phyloP scores from a whole-genome alignment of 352 stramenopile genomes.

The Phytophthora nicotianae region DNA sequence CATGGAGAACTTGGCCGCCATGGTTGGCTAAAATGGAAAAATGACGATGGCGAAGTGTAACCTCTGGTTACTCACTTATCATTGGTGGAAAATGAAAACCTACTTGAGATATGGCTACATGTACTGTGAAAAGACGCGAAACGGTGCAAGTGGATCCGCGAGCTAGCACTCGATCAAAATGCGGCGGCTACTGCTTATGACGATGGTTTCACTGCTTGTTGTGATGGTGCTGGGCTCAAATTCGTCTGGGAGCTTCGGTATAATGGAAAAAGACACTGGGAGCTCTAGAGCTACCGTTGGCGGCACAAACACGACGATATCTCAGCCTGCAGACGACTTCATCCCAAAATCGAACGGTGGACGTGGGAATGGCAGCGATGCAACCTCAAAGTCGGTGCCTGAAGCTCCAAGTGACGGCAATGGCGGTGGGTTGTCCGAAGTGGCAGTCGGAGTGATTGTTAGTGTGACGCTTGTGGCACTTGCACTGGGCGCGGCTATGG shows the following conservation, averaged over 20 bases:
- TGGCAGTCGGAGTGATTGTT: constrained; percentile 35
- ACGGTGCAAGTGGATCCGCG: constrained; percentile 4
- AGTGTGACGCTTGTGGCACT: constrained; percentile 32
- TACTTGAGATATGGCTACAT: neutral
- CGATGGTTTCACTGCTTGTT: constrained; percentile 3
- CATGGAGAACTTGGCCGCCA: constrained; percentile 86
- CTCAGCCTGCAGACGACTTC: constrained; percentile 26
- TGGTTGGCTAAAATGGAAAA: constrained; percentile 30
- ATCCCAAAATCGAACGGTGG: constrained; percentile 2
- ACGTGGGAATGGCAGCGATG: neutral
- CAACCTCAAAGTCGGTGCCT: neutral
- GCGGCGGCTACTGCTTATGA: constrained; percentile 13
- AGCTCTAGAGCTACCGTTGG: constrained; percentile 6
- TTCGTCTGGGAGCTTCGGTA: constrained; percentile 6
- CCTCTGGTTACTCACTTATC: neutral
- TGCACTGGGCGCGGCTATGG: constrained; percentile 18
- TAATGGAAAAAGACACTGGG: neutral
- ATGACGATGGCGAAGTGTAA: neutral
- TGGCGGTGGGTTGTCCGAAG: constrained; percentile 10
- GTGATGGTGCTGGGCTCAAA: constrained; percentile 4
- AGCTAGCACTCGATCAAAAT: constrained; percentile 7
- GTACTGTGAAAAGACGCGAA: constrained; percentile 7
- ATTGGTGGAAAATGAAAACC: constrained; percentile 4
- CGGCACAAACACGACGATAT: constrained; percentile 16
- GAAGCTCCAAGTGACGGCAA: constrained; percentile 20